These are phyloP conservation scores for Sarocladium strictum DNA, from an alignment of 2,329 filamentous ascomycete genomes.

Conservation along the genomic window DNA sequence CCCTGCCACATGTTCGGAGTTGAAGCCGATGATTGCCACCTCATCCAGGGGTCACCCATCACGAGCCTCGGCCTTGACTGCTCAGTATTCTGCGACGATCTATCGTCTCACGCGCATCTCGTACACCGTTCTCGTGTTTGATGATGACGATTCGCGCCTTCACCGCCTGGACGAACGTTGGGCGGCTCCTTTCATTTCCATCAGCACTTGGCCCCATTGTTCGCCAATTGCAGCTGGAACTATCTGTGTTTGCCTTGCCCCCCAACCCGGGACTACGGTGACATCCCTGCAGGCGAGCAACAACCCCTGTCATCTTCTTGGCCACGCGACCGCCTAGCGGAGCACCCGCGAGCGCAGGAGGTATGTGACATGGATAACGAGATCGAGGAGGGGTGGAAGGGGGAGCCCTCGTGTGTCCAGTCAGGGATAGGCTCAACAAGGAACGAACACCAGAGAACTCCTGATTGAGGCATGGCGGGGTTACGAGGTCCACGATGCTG, in stretches of 20 bases:
- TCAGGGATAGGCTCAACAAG: no score
- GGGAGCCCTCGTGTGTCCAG: no score
- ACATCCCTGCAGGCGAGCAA: background rate
- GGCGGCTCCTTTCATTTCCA: no score
- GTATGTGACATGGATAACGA: no score
- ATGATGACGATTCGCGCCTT: background rate
- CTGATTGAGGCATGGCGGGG: background rate
- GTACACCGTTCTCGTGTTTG: background rate
- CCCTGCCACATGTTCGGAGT: background rate
- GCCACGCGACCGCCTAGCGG: background rate
- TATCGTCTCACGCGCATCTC: no score
- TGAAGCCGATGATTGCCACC: background rate
- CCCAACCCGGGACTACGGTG: conserved; percentile 1
- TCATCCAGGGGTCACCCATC: background rate
- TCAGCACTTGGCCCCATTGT: background rate
- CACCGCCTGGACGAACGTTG: background rate
- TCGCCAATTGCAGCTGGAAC: background rate
- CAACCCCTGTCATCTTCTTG: background rate
- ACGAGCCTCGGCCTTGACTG: no score
- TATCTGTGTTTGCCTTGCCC: no score
- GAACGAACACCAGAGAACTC: no score
- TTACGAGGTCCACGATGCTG: background rate
- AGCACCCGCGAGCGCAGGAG: no score
- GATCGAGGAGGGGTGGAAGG: background rate
- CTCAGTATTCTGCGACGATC: no score